Evolutionary conservation across 768 basidiomycete genomes (phyloP), one percentile per base, ranked within the genome.

Genomic region (Suillus plorans): DNA sequence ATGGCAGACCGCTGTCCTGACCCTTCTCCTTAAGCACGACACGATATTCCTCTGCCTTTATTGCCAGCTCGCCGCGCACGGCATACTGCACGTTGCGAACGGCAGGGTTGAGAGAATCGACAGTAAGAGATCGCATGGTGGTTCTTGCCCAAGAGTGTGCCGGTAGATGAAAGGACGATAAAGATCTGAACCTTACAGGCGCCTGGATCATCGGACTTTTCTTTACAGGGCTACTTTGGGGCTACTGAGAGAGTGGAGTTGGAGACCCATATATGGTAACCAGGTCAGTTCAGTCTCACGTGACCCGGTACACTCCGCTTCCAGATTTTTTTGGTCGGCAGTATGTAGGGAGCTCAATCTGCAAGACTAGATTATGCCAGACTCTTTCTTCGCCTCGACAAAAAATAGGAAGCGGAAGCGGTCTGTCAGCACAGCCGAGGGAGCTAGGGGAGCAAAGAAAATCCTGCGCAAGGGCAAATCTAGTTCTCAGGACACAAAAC

Each of bases 1-100:
- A 99, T 18, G 95, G 94, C 18, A 98, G 83, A 22, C 80, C 81
- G 68, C 85, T 79, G 64, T 80, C 16, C 3, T 39, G 47, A 18
- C 71, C 73, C 28, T 80, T 78, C 63, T 82, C 77, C 77, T 87
- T 85, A 72, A 99, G 86, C 69, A 82, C 77, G 60, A 89, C 89
- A 63, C 90, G 85, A 69, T 92, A 88, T 61, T 86, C 80, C 77
- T 98, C 95, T 0, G 97, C 94, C 75, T 91, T 93, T 80, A 98
- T 92, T 4, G 97, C 95, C 68, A 99, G 88, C 79, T 97, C 96
- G 58, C 97, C 97, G 62, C 97, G 92, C 36, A 99, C 97, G 63
- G 97, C 97, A 75, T 99, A 99, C 77, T 97, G 86, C 61, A 98
- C 97, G 60, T 92, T 88, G 73, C 87, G 84, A 56, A 97, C 83